These are phyloP conservation scores for Alternaria consortialis DNA, from an alignment of 2,329 filamentous ascomycete genomes.

Conservation along the genomic window DNA sequence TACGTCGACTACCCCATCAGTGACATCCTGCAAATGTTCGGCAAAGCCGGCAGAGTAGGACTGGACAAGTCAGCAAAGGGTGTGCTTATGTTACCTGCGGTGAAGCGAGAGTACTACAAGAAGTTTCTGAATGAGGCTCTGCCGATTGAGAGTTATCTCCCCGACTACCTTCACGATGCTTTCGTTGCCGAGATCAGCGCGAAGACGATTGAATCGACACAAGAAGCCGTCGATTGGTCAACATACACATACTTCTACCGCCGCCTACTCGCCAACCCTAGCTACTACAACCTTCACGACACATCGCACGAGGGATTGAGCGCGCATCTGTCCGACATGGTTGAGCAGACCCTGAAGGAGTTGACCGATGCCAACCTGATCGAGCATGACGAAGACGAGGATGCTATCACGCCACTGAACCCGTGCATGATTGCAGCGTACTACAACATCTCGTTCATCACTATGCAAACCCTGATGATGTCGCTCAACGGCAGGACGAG, in stretches of 20 bases:
- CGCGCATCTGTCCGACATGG: slow-evolving; percentile 90
- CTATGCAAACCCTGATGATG: slow-evolving; percentile 97
- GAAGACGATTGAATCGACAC: slow-evolving; percentile 92
- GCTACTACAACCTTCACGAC: slow-evolving; percentile 90
- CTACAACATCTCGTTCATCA: slow-evolving; percentile 99
- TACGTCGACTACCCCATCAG: slow-evolving; percentile 96
- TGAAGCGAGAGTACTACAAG: slow-evolving; percentile 97
- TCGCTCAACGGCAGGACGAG: slow-evolving; percentile 90
- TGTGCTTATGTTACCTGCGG: slow-evolving; percentile 94
- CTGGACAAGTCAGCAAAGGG: slow-evolving; percentile 84
- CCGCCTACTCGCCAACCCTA: slow-evolving; percentile 91
- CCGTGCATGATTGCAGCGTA: slow-evolving; percentile 98
- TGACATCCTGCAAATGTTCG: slow-evolving; percentile 97
- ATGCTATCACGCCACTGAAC: slow-evolving; percentile 87
- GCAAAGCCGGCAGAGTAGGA: slow-evolving; percentile 82
- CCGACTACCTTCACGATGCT: slow-evolving; percentile 90
- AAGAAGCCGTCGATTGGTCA: slow-evolving; percentile 97
- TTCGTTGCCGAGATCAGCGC: slow-evolving; percentile 98
- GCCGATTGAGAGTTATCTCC: slow-evolving; percentile 92
- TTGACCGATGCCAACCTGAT: slow-evolving; percentile 93
- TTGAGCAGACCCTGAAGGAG: slow-evolving; percentile 91
- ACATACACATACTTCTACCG: slow-evolving; percentile 99
- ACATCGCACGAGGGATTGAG: slow-evolving; percentile 93
- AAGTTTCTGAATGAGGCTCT: slow-evolving; percentile 97
- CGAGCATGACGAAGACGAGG: slow-evolving; percentile 88